Evolutionary conservation across 495 filamentous ascomycete genomes (phyloP).

Genomic region (Penicillium arizonense): DNA sequence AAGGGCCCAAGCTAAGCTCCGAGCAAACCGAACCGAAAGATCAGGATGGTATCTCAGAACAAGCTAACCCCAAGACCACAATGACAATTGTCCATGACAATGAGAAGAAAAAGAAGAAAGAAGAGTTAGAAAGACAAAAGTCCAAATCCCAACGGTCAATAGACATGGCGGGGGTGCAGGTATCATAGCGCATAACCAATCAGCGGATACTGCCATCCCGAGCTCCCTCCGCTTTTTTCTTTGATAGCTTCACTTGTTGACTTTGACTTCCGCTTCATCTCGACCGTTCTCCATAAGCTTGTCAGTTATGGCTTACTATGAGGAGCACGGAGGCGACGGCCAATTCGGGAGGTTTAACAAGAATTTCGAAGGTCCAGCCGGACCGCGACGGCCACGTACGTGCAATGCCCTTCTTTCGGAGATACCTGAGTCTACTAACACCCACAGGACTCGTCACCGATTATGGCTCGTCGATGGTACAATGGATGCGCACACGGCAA

Average conservation of each 20-base stretch:
- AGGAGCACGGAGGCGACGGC: conserved; percentile 38
- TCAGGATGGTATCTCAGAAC: background rate
- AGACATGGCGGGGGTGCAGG: background rate
- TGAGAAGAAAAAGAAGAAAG: background rate
- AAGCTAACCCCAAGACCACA: background rate
- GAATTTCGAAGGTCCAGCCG: conserved; percentile 37
- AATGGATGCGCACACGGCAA: conserved; percentile 87
- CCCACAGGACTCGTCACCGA: conserved; percentile 73
- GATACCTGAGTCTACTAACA: conserved; percentile 1
- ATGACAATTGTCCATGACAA: background rate
- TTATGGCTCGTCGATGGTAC: conserved; percentile 87
- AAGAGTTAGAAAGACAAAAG: background rate
- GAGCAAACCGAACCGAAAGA: background rate
- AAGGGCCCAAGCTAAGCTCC: conserved; percentile 1
- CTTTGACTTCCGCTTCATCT: background rate
- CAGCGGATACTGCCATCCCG: conserved; percentile 14
- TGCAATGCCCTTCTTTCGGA: conserved; percentile 6
- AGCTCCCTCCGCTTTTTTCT: conserved; percentile 18
- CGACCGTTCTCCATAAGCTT: background rate
- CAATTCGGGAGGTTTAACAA: conserved; percentile 34
- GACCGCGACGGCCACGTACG: conserved; percentile 45
- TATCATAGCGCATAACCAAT: conserved; percentile 26
- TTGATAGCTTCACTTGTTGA: background rate
- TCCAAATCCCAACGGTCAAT: background rate
- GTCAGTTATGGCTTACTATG: conserved; percentile 40